Evolutionary conservation across 257 asterid genomes (phyloP), one percentile per base, ranked within the genome.

Genomic region (Prunella vulgaris): DNA sequence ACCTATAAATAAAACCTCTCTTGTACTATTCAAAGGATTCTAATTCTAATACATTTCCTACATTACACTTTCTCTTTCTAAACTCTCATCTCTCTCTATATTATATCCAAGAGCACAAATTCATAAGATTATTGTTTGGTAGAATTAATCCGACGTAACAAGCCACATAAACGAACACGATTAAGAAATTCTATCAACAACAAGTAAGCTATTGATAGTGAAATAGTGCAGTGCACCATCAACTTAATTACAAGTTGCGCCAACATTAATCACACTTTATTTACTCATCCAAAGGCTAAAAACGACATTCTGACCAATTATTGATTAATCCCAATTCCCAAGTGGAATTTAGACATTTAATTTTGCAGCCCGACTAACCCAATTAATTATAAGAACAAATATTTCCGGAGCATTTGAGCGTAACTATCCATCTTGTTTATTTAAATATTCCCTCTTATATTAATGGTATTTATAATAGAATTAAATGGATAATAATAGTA

Each of bases 221-320:
- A 15, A 56, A 66, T 69, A 33, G 73, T 69, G 73, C 57, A 69
- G 38, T 37, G 73, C 73, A 69, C 73, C 25, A 68, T 68, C 17
- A 7, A 48, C 40, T 60, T 37, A n/a, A n/a, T n/a, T n/a, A 13
- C 52, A 52, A 61, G 30, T 62, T 53, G 53, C 58, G 18, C 27
- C 37, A n/a, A 28, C 52, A 44, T 44, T 44, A 60, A 25, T 61
- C 42, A 48, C 22, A 14, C 38, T 17, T 71, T 60, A 18, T 60
- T 60, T 32, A 46, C 49, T 48, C 37, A 24, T 44, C 65, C 21
- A 70, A 60, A 27, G 65, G 8, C 54, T 52, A 46, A 28, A 28
- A 48, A 15, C 12, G 24, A 7, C 27, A 54, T 14, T 40, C 18
- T 35, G 33, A 3, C 20, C 28, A 52, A 7, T 60, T 35, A 25